Conservation (phyloP, 768 basidiomycete genomes). For the Lactarius psammicola region DNA sequence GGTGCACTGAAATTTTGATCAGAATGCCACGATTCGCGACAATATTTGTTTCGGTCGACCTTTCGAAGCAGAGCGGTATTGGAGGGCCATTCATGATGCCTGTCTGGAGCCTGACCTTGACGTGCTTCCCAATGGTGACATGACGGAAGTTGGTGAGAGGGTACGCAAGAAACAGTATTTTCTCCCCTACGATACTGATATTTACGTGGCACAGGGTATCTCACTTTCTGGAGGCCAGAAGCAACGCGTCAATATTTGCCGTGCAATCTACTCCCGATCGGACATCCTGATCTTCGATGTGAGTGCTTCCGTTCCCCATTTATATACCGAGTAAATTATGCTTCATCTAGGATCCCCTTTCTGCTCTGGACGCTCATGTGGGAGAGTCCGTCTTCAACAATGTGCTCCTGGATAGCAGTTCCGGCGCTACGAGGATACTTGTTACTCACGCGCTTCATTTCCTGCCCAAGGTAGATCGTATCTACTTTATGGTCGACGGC, state of each 20-base stretch:
- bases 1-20: background rate
- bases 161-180: slow-evolving; percentile 27
- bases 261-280: slow-evolving; percentile 81
- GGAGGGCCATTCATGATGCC: slow-evolving; percentile 73
- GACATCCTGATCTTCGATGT: slow-evolving; percentile 85
- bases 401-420: slow-evolving; percentile 61
- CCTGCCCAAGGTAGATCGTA: slow-evolving; percentile 83
- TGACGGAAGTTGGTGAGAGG: slow-evolving; percentile 83
- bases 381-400: slow-evolving; percentile 86
- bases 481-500: slow-evolving; percentile 77
- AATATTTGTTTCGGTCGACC: slow-evolving; percentile 87
- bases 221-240: slow-evolving; percentile 82
- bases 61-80: slow-evolving; percentile 78
- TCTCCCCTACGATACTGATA: background rate
- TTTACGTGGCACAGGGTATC: slow-evolving; percentile 53
- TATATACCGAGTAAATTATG: background rate
- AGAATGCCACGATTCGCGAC: slow-evolving; percentile 84
- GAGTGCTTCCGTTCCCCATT: slow-evolving; percentile 31
- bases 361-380: slow-evolving; percentile 91
- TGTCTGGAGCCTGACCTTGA: slow-evolving; percentile 80
- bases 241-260: slow-evolving; percentile 82
- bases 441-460: slow-evolving; percentile 93
- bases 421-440: slow-evolving; percentile 77
- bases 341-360: slow-evolving; percentile 63
- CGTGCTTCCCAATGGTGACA: slow-evolving; percentile 71